Conservation (phyloP, 169 alveolate species). For the Theileria annulata region DNA sequence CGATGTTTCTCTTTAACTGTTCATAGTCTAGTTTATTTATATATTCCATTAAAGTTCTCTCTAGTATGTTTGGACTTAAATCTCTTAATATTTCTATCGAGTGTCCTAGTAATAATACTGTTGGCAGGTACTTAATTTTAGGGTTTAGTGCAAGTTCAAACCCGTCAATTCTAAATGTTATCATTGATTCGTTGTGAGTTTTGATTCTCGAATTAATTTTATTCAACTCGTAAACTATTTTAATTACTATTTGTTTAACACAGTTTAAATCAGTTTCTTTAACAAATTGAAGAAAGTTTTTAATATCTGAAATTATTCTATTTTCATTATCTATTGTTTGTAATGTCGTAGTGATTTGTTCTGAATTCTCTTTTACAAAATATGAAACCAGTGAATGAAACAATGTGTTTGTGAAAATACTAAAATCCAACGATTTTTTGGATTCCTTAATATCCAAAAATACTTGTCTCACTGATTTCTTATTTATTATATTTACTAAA, state of each 20-base stretch:
- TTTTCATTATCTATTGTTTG: neutral
- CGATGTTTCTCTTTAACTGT: neutral
- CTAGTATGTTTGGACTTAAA: neutral
- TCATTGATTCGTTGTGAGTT: constrained; percentile 11
- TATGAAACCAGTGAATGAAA: neutral
- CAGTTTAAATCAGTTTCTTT: neutral
- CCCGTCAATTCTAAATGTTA: neutral
- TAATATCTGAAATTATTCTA: neutral
- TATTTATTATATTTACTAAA: neutral
- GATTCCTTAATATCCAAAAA: neutral
- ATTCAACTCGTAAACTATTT: constrained; percentile 12
- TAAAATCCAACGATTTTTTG: neutral
- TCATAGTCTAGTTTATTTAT: neutral
- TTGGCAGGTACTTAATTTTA: neutral
- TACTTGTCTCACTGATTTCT: neutral
- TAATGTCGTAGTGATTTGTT: too few relatives aligned
- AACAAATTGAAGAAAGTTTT: neutral
- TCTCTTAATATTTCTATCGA: neutral
- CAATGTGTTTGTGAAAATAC: neutral
- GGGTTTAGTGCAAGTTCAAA: neutral
- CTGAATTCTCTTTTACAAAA: neutral
- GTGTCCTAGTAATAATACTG: neutral
- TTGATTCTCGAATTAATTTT: neutral
- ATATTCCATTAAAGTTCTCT: neutral
- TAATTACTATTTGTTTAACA: neutral